A percentile compares a stretch with the other conserved stretches of the same genome.
Evolutionary conservation across 768 basidiomycete species (phyloP).

Genomic region (Pulveroboletus sp.): DNA sequence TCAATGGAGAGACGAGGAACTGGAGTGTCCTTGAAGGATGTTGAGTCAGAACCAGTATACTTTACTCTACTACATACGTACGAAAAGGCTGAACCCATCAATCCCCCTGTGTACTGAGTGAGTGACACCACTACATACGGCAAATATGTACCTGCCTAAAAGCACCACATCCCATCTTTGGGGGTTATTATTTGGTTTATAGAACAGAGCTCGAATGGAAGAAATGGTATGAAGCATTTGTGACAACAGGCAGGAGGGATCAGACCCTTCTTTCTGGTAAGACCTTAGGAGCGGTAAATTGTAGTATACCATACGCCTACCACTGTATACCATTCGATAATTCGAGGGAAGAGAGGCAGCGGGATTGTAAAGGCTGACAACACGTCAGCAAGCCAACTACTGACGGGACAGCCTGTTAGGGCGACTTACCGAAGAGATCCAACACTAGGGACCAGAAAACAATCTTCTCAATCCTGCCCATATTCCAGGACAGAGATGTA

Average conservation of each 20-base stretch:
- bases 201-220: constrained; percentile 58
- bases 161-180: constrained; percentile 92
- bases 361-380: constrained; percentile 84
- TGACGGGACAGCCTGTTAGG: not conserved
- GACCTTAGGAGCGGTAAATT: not conserved
- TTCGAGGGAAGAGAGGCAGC: constrained; percentile 95
- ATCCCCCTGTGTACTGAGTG: constrained; percentile 50
- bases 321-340: constrained; percentile 87
- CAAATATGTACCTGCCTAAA: constrained; percentile 50
- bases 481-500: constrained; percentile 21
- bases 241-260: constrained; percentile 67
- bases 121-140: not conserved
- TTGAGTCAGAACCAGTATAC: constrained; percentile 31
- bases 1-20: constrained; percentile 76
- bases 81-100: constrained; percentile 94
- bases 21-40: constrained; percentile 61
- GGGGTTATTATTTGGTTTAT: constrained; percentile 54
- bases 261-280: constrained; percentile 62
- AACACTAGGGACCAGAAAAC: constrained; percentile 89
- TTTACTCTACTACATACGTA: constrained; percentile 41
- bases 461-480: constrained; percentile 69
- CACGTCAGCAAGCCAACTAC: constrained; percentile 9
- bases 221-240: constrained; percentile 66
- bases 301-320: constrained; percentile 34
- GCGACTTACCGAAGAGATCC: constrained; percentile 66